Percentiles rank a stretch among this genome's conserved stretches.
Conservation (phyloP, 106 monocot species). For the Dioscorea dumetorum region DNA sequence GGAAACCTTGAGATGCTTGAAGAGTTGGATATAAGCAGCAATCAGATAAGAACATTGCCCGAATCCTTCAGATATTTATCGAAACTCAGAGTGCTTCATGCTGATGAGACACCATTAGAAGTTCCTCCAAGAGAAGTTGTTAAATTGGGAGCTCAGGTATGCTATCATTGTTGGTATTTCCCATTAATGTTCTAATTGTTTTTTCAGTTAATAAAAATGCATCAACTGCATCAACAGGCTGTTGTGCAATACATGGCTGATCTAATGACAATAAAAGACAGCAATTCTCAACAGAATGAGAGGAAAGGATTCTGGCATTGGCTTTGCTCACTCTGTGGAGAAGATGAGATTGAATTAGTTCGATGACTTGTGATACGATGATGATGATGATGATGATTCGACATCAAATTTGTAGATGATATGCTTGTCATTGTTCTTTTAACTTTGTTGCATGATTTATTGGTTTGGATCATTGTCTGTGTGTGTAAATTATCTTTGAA, state of each 20-base stretch:
- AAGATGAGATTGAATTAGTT: constrained; percentile 3
- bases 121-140: constrained; percentile 74
- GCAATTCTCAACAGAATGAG: constrained; percentile 6
- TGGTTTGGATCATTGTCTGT: too few relatives aligned
- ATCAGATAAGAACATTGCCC: constrained; percentile 76
- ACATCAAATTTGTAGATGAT: too few relatives aligned
- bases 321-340: constrained; percentile 36
- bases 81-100: constrained; percentile 58
- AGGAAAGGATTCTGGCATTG: constrained; percentile 49
- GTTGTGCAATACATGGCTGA: constrained; percentile 93
- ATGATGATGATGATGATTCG: too few relatives aligned
- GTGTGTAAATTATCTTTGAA: too few relatives aligned
- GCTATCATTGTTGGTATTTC: not conserved
- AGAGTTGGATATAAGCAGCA: constrained; percentile 84
- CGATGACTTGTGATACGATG: not conserved
- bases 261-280: constrained; percentile 39
- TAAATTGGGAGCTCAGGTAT: constrained; percentile 89
- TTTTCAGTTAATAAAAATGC: not conserved
- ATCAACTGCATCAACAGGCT: constrained; percentile 28
- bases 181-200: not conserved
- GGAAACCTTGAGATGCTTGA: constrained; percentile 96
- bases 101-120: constrained; percentile 89
- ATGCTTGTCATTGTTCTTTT: too few relatives aligned
- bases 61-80: constrained; percentile 66
- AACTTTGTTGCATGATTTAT: too few relatives aligned